Evolutionary conservation across 148 eudicot genomes (phyloP).

Genomic region (Persicaria tinctoria): DNA sequence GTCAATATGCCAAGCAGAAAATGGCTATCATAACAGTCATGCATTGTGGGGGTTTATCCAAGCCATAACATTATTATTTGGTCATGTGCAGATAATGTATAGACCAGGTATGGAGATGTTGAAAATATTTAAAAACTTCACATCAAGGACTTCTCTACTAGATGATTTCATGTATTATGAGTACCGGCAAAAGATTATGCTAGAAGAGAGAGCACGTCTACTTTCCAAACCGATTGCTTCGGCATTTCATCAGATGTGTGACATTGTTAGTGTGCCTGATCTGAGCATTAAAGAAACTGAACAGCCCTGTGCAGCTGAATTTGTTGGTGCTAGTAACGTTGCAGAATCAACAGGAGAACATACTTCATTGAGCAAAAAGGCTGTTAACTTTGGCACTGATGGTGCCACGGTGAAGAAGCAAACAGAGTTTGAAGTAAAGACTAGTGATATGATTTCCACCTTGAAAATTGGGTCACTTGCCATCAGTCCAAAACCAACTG

Average conservation of each 20-base stretch:
- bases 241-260: conserved; percentile 35
- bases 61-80: conserved; percentile 8
- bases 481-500: conserved; percentile 43
- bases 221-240: conserved; percentile 37
- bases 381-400: conserved; percentile 11
- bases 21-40: not conserved
- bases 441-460: conserved; percentile 20
- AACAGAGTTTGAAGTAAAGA: conserved; percentile 21
- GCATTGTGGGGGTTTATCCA: not conserved
- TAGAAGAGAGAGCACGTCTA: conserved; percentile 66
- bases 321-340: conserved; percentile 19
- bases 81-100: conserved; percentile 50
- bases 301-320: conserved; percentile 17
- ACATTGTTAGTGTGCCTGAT: conserved; percentile 8
- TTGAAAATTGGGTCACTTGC: conserved; percentile 59
- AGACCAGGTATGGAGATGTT: conserved; percentile 91
- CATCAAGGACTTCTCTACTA: conserved; percentile 70
- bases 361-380: conserved; percentile 12
- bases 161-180: conserved; percentile 97
- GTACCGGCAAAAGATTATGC: conserved; percentile 75
- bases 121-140: conserved; percentile 54
- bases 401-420: conserved; percentile 8
- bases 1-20: not conserved
- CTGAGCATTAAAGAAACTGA: conserved; percentile 31
- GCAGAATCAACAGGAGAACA: conserved; percentile 14